These are phyloP conservation scores for Aspergillus avenaceus DNA, from an alignment of 495 filamentous ascomycete genomes.

Conservation along the genomic window DNA sequence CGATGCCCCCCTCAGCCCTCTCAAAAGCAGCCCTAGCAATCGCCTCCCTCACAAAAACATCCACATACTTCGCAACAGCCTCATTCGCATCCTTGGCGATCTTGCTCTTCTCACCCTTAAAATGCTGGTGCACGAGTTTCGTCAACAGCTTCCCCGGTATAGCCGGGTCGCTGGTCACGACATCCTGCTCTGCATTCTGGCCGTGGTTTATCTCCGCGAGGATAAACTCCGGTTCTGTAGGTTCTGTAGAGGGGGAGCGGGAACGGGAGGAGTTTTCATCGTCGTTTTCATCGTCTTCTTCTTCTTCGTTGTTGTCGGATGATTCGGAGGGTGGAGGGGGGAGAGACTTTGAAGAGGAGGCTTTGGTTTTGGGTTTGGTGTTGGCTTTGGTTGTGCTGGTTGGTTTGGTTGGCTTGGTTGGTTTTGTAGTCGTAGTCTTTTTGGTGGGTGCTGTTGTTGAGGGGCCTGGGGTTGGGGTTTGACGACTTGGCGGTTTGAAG, in stretches of 20 bases:
- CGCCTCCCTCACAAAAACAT: conserved; percentile 89
- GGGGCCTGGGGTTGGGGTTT: conserved; percentile 18
- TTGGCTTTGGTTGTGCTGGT: conserved; percentile 4
- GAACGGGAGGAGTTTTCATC: conserved; percentile 13
- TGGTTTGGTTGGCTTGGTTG: too few species aligned
- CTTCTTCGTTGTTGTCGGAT: too few species aligned
- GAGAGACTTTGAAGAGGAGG: conserved; percentile 3
- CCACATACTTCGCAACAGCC: conserved; percentile 80
- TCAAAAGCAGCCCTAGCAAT: conserved; percentile 76
- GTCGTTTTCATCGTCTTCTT: too few species aligned
- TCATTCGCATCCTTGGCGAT: conserved; percentile 76
- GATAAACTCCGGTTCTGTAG: conserved; percentile 39
- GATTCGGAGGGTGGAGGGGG: too few species aligned
- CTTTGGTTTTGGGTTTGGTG: conserved; percentile 2
- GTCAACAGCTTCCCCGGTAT: conserved; percentile 75
- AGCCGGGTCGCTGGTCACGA: conserved; percentile 39
- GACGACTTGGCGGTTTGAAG: conserved; percentile 48
- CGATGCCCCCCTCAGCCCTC: conserved; percentile 43
- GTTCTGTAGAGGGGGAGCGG: conserved; percentile 27
- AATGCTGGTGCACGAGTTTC: conserved; percentile 72
- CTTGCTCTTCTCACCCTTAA: conserved; percentile 63
- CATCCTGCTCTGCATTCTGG: conserved; percentile 19
- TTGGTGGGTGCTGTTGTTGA: conserved; percentile 6
- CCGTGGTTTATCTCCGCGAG: conserved; percentile 42
- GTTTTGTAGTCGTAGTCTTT: conserved; percentile 13